Evolutionary conservation across 2,329 filamentous ascomycete species (phyloP).

Genomic region (Monosporascus sp.): DNA sequence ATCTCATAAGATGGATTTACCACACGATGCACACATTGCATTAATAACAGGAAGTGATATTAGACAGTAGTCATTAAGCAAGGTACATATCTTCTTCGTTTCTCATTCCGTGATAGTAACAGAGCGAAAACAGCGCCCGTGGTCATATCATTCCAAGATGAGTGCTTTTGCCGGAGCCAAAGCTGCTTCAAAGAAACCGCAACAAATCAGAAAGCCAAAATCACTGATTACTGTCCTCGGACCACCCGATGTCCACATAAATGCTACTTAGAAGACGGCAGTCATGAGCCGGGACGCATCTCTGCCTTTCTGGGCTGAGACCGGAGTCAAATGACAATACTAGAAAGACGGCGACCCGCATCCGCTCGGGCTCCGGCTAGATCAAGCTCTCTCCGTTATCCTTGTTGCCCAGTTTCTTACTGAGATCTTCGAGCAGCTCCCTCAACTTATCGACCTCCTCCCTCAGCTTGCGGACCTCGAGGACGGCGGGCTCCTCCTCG

Average conservation of each 20-base stretch:
- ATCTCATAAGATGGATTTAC: no score
- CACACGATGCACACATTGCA: no score
- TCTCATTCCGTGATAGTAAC: no score
- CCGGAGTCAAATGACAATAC: neutral
- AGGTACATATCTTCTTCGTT: no score
- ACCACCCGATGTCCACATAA: neutral
- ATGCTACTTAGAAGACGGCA: neutral
- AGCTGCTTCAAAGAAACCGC: no score
- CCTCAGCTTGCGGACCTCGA: slow-evolving; percentile 60
- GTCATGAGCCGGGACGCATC: neutral
- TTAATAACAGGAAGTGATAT: no score
- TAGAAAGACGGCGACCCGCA: neutral
- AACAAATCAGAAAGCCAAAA: no score
- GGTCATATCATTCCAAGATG: no score
- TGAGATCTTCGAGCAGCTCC: slow-evolving; percentile 33
- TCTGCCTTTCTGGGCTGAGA: neutral
- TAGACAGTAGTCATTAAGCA: no score
- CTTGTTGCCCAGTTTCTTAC: slow-evolving; percentile 13
- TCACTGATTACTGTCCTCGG: neutral
- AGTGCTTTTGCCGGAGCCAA: no score
- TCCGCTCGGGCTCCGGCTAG: neutral
- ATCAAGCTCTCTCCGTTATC: slow-evolving; percentile 13
- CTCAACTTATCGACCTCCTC: slow-evolving; percentile 56
- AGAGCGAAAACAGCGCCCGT: no score
- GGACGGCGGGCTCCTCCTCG: slow-evolving; percentile 69